phyloP scores from a whole-genome alignment of 1,284 basidiomycete species.

The Ceratobasidium theobromae region DNA sequence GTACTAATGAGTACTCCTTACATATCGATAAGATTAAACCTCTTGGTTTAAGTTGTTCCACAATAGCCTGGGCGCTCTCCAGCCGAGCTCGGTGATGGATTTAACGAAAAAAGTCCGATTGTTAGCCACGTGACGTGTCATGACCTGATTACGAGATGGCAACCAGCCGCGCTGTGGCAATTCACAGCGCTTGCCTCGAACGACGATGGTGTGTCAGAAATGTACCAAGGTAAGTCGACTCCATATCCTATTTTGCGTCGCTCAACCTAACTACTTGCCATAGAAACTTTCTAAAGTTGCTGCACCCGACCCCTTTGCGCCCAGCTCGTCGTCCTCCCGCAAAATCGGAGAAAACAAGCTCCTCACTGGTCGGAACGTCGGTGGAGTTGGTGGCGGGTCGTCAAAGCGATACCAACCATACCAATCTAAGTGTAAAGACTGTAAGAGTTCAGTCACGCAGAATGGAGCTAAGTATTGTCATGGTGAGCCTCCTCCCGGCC shows the following conservation, averaged over 20 bases:
- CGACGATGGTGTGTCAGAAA: slow-evolving; percentile 37
- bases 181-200: background rate
- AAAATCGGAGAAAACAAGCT: slow-evolving; percentile 45
- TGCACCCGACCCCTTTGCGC: slow-evolving; percentile 37
- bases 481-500: slow-evolving; percentile 35
- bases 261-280: background rate
- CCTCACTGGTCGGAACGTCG: slow-evolving; percentile 34
- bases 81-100: too few relatives aligned
- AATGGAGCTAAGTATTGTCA: slow-evolving; percentile 43
- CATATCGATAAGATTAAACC: too few relatives aligned
- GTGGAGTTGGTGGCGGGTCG: slow-evolving; percentile 29
- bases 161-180: background rate
- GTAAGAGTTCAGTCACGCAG: slow-evolving; percentile 40
- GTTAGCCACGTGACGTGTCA: background rate
- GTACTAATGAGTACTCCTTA: too few relatives aligned
- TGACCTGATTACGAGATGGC: background rate
- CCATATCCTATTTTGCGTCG: background rate
- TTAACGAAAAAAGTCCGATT: too few relatives aligned
- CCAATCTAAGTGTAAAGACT: slow-evolving; percentile 41
- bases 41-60: too few relatives aligned
- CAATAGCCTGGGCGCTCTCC: too few relatives aligned
- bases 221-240: slow-evolving; percentile 35
- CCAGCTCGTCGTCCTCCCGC: slow-evolving; percentile 38
- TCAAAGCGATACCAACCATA: slow-evolving; percentile 38
- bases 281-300: slow-evolving; percentile 38